Base-by-base conservation (phyloP, 106 monocot species). In the Agapanthus africanus region DNA sequence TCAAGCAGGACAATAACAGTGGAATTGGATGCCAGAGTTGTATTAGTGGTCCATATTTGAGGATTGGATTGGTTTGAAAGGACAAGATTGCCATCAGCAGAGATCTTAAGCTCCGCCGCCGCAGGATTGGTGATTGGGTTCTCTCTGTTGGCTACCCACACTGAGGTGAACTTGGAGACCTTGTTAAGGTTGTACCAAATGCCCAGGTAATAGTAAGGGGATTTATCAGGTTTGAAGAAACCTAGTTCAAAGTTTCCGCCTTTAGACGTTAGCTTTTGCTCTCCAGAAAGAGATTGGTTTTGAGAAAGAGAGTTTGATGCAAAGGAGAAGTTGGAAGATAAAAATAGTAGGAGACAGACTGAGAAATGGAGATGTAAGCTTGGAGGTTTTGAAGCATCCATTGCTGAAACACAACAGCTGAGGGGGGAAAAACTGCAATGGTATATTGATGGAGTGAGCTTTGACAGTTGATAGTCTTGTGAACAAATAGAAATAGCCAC, bases 131-230 rank as follows among this genome's bases (percentile, higher is more conserved):
- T 22, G 46, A 82, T 4, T 0, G 82, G 77, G 1, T 7, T 54
- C 4, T 54, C 77, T 59, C 82, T 64, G 59, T 77, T 82, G 28
- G 78, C 82, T 0, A 82, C 51, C 60, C 60, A 60, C 27, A 60
- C 83, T 0, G 72, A 0, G 18, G 79, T 86, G 7, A 11, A 22
- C 36, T 37, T 0, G 10, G 78, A 36, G 70, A 77, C 52, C 47
- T 56, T 82, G 59, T 74, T 77, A 0, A 18, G 1, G 31, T 11
- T 60, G 74, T 80, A 87, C 80, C 80, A 87, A 37, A 87, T 87
- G 15, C 81, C 80, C 38, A 83, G 31, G 71, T 83, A 87, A 37
- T 61, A 80, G 13, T 63, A 16, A 7, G 50, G 25, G 28, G 69
- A 37, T 16, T 73, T 76, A 59, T 73, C 80, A 34, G 61, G 60